Conservation (phyloP, 306 rosid species). For the Fragaria iinumae region DNA sequence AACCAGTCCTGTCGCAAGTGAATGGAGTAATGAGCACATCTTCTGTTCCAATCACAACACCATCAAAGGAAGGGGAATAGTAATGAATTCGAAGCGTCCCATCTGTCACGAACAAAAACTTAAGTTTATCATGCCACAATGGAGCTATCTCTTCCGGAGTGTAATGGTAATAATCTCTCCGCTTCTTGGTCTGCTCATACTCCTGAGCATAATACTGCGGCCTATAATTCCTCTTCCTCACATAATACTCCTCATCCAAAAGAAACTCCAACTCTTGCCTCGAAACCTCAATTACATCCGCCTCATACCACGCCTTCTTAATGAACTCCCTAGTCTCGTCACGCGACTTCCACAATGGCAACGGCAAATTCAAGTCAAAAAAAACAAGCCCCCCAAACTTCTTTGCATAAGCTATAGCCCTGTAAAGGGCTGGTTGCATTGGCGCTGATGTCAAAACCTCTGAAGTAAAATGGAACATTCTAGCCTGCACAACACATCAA, state of each 20-base stretch:
- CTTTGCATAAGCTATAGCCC: slow-evolving; percentile 44
- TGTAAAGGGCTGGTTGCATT: slow-evolving; percentile 41
- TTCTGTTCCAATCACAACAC: slow-evolving; percentile 81
- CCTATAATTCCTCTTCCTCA: slow-evolving; percentile 60
- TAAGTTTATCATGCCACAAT: slow-evolving; percentile 74
- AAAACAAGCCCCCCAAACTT: slow-evolving; percentile 53
- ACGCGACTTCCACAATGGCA: slow-evolving; percentile 78
- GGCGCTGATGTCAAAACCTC: slow-evolving; percentile 44
- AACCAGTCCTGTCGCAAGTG: slow-evolving; percentile 95
- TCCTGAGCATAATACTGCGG: slow-evolving; percentile 79
- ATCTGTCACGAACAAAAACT: slow-evolving; percentile 69
- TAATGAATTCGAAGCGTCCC: slow-evolving; percentile 85
- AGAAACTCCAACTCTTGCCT: slow-evolving; percentile 86
- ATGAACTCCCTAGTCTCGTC: slow-evolving; percentile 63
- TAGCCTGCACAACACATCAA: slow-evolving; percentile 35
- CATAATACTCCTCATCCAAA: slow-evolving; percentile 71
- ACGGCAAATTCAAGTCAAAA: slow-evolving; percentile 72
- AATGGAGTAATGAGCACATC: slow-evolving; percentile 91
- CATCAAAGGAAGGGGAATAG: slow-evolving; percentile 71
- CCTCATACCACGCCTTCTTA: slow-evolving; percentile 75
- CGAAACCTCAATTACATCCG: slow-evolving; percentile 75
- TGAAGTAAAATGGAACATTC: slow-evolving; percentile 61
- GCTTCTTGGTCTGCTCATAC: slow-evolving; percentile 69
- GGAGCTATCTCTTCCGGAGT: slow-evolving; percentile 70
- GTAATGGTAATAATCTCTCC: slow-evolving; percentile 74